Evolutionary conservation across 192 early-diverging fungal genomes (phyloP).

Genomic region (Tieghemiomyces parasiticus): DNA sequence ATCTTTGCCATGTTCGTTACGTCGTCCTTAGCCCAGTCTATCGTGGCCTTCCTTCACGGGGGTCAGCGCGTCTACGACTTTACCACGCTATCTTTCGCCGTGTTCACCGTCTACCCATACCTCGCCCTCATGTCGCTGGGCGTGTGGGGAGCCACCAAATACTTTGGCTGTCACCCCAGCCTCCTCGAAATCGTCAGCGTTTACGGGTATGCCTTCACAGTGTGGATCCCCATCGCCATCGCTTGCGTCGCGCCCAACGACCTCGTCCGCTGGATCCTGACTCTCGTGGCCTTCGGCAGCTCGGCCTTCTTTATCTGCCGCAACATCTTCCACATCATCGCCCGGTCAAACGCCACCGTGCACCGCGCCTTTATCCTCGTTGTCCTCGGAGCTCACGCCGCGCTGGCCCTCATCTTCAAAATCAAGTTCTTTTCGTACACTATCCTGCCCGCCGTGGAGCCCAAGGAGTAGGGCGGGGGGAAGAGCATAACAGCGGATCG

Average conservation of each 20-base stretch:
- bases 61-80: slow-evolving; percentile 59
- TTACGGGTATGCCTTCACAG: slow-evolving; percentile 81
- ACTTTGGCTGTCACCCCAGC: slow-evolving; percentile 66
- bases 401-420: slow-evolving; percentile 65
- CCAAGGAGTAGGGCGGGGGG: neutral
- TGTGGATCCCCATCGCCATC: slow-evolving; percentile 88
- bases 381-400: slow-evolving; percentile 45
- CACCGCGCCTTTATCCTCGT: slow-evolving; percentile 53
- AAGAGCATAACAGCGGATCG: no score
- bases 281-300: slow-evolving; percentile 2
- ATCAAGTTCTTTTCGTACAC: slow-evolving; percentile 70
- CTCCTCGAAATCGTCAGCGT: slow-evolving; percentile 76
- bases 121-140: slow-evolving; percentile 48
- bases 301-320: slow-evolving; percentile 25
- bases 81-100: slow-evolving; percentile 64
- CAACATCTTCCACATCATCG: slow-evolving; percentile 35
- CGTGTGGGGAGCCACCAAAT: slow-evolving; percentile 70
- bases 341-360: slow-evolving; percentile 49
- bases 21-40: slow-evolving; percentile 72
- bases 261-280: slow-evolving; percentile 52
- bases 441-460: neutral
- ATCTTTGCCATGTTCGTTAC: slow-evolving; percentile 93
- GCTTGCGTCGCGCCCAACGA: slow-evolving; percentile 72
- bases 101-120: slow-evolving; percentile 71
- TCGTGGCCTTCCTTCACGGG: slow-evolving; percentile 47